Percentiles rank a stretch among this genome's conserved stretches.
These are phyloP conservation scores for Anisodus acutangulus DNA, from an alignment of 257 asterid species.

Conservation along the genomic window DNA sequence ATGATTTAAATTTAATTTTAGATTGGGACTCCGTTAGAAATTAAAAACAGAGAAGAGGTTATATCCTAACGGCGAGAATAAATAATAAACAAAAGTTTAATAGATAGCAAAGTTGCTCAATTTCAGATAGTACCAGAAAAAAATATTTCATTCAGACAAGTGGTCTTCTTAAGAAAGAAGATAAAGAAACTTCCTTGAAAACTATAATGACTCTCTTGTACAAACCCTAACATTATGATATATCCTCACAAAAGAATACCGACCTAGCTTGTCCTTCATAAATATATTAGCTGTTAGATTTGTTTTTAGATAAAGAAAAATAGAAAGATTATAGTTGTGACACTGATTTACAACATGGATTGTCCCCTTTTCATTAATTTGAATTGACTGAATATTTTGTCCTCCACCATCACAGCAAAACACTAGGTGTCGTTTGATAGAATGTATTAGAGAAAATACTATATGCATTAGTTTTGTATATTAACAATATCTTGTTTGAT, in stretches of 20 bases:
- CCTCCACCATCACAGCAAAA: neutral
- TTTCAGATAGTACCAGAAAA: no score
- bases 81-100: neutral
- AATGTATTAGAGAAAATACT: neutral
- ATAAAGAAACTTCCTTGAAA: neutral
- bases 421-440: neutral
- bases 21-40: neutral
- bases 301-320: neutral
- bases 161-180: neutral
- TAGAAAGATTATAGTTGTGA: neutral
- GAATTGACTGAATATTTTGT: neutral
- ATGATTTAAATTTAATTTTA: neutral
- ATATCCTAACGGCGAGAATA: neutral
- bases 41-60: neutral
- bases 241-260: neutral
- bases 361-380: neutral
- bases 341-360: neutral
- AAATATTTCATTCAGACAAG: no score
- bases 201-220: neutral
- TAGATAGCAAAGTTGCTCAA: no score
- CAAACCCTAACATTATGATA: neutral
- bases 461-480: no score
- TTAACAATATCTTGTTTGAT: no score
- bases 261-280: neutral
- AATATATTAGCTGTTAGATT: conserved; percentile 22